phyloP scores from a whole-genome alignment of 352 stramenopile species.

The Aphanomyces invadans region DNA sequence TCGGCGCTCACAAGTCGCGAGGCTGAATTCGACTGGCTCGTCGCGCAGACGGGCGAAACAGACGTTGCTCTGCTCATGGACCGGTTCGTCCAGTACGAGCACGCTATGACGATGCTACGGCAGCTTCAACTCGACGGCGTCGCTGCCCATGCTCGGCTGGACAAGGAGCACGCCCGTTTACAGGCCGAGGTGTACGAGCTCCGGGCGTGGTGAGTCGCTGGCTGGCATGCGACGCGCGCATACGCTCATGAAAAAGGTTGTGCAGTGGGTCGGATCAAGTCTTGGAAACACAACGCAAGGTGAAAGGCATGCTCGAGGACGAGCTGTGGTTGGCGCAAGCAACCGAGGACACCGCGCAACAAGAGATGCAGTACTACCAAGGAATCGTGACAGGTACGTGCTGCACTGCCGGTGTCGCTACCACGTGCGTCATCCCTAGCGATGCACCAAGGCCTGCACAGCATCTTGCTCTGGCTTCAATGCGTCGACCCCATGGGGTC shows the following conservation, averaged over 20 bases:
- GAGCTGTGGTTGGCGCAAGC: slow-evolving; percentile 11
- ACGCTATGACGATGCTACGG: slow-evolving; percentile 33
- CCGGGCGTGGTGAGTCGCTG: not conserved
- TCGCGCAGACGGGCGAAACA: slow-evolving; percentile 41
- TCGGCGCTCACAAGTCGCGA: slow-evolving; percentile 56
- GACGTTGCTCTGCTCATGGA: slow-evolving; percentile 44
- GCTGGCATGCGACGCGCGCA: not conserved
- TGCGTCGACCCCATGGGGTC: not conserved
- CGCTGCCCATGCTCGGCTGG: slow-evolving; percentile 28
- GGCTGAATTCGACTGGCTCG: slow-evolving; percentile 44
- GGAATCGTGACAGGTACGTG: not conserved
- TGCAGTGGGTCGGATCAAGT: slow-evolving; percentile 13
- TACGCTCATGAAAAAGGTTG: not conserved
- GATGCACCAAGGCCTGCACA: slow-evolving; percentile 4
- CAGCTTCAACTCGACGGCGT: slow-evolving; percentile 44
- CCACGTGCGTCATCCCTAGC: not conserved
- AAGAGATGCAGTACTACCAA: slow-evolving; percentile 1
- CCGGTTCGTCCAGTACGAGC: slow-evolving; percentile 36
- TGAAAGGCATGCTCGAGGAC: slow-evolving; percentile 18
- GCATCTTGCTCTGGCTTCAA: not conserved
- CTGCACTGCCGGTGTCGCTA: not conserved
- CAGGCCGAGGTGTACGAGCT: slow-evolving; percentile 11
- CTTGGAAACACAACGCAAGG: slow-evolving; percentile 8
- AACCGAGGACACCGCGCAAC: not conserved
- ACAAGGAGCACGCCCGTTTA: not conserved